Conservation (phyloP, 2,329 filamentous ascomycete species). For the Sporothrix globosa region DNA sequence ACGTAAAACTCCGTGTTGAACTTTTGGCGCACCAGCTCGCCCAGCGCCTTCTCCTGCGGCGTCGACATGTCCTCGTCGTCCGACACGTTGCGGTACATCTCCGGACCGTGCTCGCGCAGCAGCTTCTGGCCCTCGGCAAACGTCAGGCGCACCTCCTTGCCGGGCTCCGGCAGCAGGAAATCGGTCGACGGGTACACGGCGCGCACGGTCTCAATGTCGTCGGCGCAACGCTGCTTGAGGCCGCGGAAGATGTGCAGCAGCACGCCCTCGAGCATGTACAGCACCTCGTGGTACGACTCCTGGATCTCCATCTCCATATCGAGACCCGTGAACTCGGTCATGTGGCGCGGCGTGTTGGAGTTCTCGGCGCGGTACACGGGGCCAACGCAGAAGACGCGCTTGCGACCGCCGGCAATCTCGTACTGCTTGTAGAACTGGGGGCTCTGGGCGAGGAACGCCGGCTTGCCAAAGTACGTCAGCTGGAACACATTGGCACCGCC, state of each 20-base stretch:
- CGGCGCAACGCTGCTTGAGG: slow-evolving; percentile 66
- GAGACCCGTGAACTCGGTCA: slow-evolving; percentile 87
- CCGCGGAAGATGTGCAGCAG: slow-evolving; percentile 79
- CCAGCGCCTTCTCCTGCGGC: slow-evolving; percentile 85
- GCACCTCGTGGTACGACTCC: slow-evolving; percentile 75
- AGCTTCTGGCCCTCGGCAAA: slow-evolving; percentile 79
- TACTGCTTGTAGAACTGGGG: slow-evolving; percentile 89
- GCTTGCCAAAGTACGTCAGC: slow-evolving; percentile 84
- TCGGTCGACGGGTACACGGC: slow-evolving; percentile 75
- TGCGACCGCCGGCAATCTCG: slow-evolving; percentile 76
- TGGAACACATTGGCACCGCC: slow-evolving; percentile 91
- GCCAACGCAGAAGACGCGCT: slow-evolving; percentile 77
- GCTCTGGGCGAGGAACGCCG: slow-evolving; percentile 77
- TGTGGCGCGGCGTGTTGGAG: slow-evolving; percentile 79
- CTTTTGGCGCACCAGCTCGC: slow-evolving; percentile 81
- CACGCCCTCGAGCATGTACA: slow-evolving; percentile 71
- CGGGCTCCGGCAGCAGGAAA: slow-evolving; percentile 73
- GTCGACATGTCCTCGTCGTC: slow-evolving; percentile 82
- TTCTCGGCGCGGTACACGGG: slow-evolving; percentile 87
- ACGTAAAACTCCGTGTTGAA: slow-evolving; percentile 96
- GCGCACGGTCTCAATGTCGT: slow-evolving; percentile 73
- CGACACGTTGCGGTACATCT: slow-evolving; percentile 66
- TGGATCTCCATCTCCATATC: slow-evolving; percentile 91
- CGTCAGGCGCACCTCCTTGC: slow-evolving; percentile 74
- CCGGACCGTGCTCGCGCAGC: slow-evolving; percentile 71